These are phyloP conservation scores for Phytophthora podocarpi DNA, from an alignment of 352 stramenopile species.

Conservation along the genomic window DNA sequence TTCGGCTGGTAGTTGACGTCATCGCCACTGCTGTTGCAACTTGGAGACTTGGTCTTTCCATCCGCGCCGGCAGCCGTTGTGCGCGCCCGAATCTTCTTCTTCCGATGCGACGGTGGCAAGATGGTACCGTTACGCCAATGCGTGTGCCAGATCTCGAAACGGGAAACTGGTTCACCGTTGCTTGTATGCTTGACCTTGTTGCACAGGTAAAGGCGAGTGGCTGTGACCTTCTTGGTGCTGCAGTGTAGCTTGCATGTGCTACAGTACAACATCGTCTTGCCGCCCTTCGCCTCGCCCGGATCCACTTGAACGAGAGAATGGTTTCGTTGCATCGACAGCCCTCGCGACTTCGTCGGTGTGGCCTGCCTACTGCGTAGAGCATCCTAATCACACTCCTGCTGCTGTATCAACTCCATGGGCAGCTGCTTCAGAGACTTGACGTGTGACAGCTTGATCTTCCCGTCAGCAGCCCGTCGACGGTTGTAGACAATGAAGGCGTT, in stretches of 20 bases:
- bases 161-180: not conserved
- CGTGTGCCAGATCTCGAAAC: conserved; percentile 2
- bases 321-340: not conserved
- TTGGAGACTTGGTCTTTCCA: not conserved
- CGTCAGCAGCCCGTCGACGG: not conserved
- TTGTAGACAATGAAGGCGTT: not conserved
- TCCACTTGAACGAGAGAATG: not conserved
- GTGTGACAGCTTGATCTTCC: not conserved
- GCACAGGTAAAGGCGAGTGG: not conserved
- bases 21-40: too few relatives aligned
- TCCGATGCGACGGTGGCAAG: not conserved
- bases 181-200: conserved; percentile 4
- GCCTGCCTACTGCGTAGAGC: not conserved
- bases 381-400: not conserved
- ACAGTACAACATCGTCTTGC: conserved; percentile 5
- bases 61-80: not conserved
- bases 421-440: conserved; percentile 6
- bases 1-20: too few relatives aligned
- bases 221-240: not conserved
- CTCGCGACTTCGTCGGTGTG: not conserved
- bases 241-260: not conserved
- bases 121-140: conserved; percentile 1
- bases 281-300: not conserved
- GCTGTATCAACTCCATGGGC: not conserved
- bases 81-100: not conserved